Evolutionary conservation across 306 rosid genomes (phyloP), one percentile per base, ranked within the genome.

Genomic region (Corylus avellana): DNA sequence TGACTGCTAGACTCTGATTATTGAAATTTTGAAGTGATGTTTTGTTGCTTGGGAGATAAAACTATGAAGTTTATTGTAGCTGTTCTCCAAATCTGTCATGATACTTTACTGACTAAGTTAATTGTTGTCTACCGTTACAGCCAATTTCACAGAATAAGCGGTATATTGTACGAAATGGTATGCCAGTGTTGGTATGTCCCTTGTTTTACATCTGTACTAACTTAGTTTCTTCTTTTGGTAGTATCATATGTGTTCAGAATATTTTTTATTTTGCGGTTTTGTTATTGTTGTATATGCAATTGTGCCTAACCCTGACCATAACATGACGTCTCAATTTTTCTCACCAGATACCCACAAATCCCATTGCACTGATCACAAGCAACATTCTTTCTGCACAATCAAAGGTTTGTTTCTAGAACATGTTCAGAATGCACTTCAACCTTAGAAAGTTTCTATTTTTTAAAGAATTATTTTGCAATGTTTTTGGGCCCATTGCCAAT

Each of bases 71-170:
- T 84, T 50, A 48, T 20, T 49, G 32, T 53, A 61, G 27, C 20
- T 14, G 37, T 67, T 77, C 18, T 73, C 54, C 58, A 76, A 73
- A 63, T 75, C 20, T 37, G 20, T 71, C 17, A 27, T 81, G 47
- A 22, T 57, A 67, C 61, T 63, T 58, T 69, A 49, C 25, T 70
- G 68, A 73, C 64, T 61, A 70, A 72, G 73, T 82, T 75, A 42
- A 37, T 64, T 79, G 32, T 67, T 85, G 44, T 82, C 74, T 80
- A 22, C 62, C 79, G 37, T 76, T 83, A 64, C 92, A 95, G 98
- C 98, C 98, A 58, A 85, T 91, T 74, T 90, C 97, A 62, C 98
- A 92, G 85, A 91, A 88, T 76, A 95, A 95, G 75, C 94, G 95
- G 72, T 95, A 92, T 82, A 85, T 95, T 71, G 98, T 89, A 79